A percentile compares a stretch with the other conserved stretches of the same genome.
Conservation (phyloP, 2,329 filamentous ascomycete species). For the Magnaporthiopsis incrustans region DNA sequence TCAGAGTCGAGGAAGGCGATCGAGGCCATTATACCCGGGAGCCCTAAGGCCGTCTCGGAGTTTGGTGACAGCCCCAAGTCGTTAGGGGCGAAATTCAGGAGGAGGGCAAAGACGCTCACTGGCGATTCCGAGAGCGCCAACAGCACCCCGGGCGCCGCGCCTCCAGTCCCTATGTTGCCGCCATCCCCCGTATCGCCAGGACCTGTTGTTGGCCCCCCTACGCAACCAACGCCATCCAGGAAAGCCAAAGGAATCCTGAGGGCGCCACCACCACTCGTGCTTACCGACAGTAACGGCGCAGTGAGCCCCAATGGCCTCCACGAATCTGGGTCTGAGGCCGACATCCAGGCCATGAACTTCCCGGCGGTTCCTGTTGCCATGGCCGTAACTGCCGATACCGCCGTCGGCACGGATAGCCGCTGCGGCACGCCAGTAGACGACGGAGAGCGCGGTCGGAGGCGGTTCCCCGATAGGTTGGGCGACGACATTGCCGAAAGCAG, state of each 20-base stretch:
- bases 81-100: conserved; percentile 8
- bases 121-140: not conserved
- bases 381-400: conserved; percentile 12
- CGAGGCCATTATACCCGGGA: conserved; percentile 12
- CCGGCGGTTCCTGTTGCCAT: conserved; percentile 9
- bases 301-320: not conserved
- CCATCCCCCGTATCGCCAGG: not conserved
- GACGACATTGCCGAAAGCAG: not conserved
- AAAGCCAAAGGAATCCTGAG: not conserved
- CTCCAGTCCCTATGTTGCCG: conserved; percentile 2
- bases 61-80: conserved; percentile 3
- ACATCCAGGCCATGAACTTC: conserved; percentile 6
- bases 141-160: not conserved
- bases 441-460: not conserved
- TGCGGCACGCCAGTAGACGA: not conserved
- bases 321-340: conserved; percentile 5
- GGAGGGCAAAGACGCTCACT: conserved; percentile 12
- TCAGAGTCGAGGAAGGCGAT: conserved; percentile 18
- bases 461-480: not conserved
- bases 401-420: conserved; percentile 4
- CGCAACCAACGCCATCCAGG: conserved; percentile 7
- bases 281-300: not conserved
- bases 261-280: not conserved
- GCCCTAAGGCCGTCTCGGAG: not conserved
- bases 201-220: not conserved